A percentile compares a stretch with the other conserved stretches of the same genome.
phyloP scores from a whole-genome alignment of 2,329 filamentous ascomycete genomes.

The Penicillium sp. region DNA sequence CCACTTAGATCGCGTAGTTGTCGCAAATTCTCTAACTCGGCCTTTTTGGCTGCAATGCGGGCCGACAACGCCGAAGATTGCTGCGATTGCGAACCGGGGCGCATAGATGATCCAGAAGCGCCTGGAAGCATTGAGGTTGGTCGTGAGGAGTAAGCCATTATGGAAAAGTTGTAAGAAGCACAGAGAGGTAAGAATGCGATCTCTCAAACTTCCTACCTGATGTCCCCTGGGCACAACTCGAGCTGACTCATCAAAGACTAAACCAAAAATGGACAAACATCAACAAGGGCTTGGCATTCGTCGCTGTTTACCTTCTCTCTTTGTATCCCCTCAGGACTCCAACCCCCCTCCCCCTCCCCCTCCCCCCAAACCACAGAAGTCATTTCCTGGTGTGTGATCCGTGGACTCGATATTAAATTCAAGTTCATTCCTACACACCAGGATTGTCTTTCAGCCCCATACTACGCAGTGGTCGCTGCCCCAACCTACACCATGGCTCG shows the following conservation, averaged over 20 bases:
- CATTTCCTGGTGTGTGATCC: not conserved
- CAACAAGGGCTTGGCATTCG: slow-evolving; percentile 32
- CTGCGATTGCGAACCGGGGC: slow-evolving; percentile 34
- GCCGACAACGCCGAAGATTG: slow-evolving; percentile 59
- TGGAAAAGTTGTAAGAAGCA: not conserved
- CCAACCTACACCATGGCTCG: slow-evolving; percentile 43
- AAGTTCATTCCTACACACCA: not conserved
- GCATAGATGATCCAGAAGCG: slow-evolving; percentile 28
- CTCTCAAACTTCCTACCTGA: not conserved
- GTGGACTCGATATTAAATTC: not conserved
- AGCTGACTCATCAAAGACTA: slow-evolving; percentile 26
- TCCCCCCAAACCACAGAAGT: not conserved
- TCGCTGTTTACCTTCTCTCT: slow-evolving; percentile 7
- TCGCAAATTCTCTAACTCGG: slow-evolving; percentile 61
- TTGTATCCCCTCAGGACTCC: not conserved
- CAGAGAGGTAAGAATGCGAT: not conserved
- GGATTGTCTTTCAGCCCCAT: not conserved
- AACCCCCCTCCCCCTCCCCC: no score
- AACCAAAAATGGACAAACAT: slow-evolving; percentile 36
- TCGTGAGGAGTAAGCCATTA: slow-evolving; percentile 40
- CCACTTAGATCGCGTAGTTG: slow-evolving; percentile 62
- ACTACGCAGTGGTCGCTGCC: slow-evolving; percentile 5
- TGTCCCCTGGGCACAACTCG: not conserved
- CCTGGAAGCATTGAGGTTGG: slow-evolving; percentile 34
- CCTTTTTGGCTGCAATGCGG: slow-evolving; percentile 62